These are phyloP conservation scores for Penicillium fuscoglaucum DNA, from an alignment of 2,329 filamentous ascomycete genomes.

Conservation along the genomic window DNA sequence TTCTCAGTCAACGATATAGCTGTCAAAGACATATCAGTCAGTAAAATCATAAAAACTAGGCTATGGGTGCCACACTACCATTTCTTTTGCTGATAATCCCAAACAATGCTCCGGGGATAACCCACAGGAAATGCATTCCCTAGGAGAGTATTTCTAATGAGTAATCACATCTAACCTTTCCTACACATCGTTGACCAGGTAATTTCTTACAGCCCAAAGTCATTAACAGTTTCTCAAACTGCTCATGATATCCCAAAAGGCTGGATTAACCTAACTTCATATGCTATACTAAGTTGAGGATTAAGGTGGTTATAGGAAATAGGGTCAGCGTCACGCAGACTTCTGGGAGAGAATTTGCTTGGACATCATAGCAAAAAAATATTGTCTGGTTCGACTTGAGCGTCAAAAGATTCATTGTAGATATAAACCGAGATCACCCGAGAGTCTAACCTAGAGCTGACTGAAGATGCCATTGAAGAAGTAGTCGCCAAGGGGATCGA, in stretches of 20 bases:
- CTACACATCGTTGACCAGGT: too few species aligned
- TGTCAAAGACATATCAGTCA: not conserved
- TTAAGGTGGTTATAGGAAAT: not conserved
- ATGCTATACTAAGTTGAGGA: constrained; percentile 36
- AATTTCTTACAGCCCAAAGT: too few species aligned
- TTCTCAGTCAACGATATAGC: too few species aligned
- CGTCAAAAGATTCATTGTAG: constrained; percentile 48
- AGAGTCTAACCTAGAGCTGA: not conserved
- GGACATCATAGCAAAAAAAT: constrained; percentile 69
- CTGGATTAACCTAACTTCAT: constrained; percentile 59
- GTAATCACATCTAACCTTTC: too few species aligned
- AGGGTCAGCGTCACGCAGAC: constrained; percentile 35
- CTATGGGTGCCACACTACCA: not conserved
- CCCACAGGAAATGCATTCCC: too few species aligned
- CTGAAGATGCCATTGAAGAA: too few species aligned
- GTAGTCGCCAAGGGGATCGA: too few species aligned
- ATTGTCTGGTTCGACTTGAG: constrained; percentile 65
- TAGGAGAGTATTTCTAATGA: too few species aligned
- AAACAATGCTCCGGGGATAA: too few species aligned
- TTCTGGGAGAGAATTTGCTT: constrained; percentile 57
- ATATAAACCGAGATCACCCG: not conserved
- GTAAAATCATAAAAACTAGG: not conserved
- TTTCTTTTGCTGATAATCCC: not conserved
- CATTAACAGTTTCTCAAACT: constrained; percentile 19
- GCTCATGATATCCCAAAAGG: constrained; percentile 67